A percentile compares a stretch with the other conserved stretches of the same genome.
Conservation (phyloP, 2,329 filamentous ascomycete species). For the Trichoderma hamatum region DNA sequence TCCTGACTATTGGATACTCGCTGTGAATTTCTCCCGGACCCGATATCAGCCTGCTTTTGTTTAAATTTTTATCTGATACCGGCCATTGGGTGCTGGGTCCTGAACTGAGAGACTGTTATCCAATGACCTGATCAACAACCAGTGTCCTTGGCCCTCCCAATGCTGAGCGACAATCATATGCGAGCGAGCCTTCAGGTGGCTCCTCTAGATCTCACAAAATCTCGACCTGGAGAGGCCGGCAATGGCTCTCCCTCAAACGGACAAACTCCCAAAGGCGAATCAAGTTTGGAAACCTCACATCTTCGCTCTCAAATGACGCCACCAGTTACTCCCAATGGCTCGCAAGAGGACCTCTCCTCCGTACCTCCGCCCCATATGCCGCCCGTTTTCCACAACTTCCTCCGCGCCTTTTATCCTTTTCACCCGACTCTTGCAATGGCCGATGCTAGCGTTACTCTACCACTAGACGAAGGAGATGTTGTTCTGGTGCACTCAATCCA, state of each 20-base stretch:
- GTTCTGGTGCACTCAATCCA: slow-evolving; percentile 95
- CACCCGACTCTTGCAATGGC: slow-evolving; percentile 75
- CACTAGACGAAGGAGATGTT: slow-evolving; percentile 87
- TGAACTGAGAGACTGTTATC: slow-evolving; percentile 29
- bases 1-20: slow-evolving; percentile 6
- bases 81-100: not conserved
- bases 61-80: not conserved
- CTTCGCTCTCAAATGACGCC: slow-evolving; percentile 70
- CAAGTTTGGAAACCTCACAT: slow-evolving; percentile 37
- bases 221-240: slow-evolving; percentile 34
- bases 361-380: slow-evolving; percentile 49
- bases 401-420: slow-evolving; percentile 93
- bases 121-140: slow-evolving; percentile 38
- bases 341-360: slow-evolving; percentile 59
- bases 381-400: slow-evolving; percentile 86
- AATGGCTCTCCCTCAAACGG: slow-evolving; percentile 39
- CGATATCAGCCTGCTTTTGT: not conserved
- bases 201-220: slow-evolving; percentile 58
- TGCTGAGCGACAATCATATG: slow-evolving; percentile 49
- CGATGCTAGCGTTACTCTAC: slow-evolving; percentile 86
- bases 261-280: slow-evolving; percentile 39
- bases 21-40: not conserved
- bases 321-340: slow-evolving; percentile 72
- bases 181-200: slow-evolving; percentile 65
- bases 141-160: slow-evolving; percentile 39